Base-by-base conservation (phyloP, 768 basidiomycete species). In the Ramaria rubella region DNA sequence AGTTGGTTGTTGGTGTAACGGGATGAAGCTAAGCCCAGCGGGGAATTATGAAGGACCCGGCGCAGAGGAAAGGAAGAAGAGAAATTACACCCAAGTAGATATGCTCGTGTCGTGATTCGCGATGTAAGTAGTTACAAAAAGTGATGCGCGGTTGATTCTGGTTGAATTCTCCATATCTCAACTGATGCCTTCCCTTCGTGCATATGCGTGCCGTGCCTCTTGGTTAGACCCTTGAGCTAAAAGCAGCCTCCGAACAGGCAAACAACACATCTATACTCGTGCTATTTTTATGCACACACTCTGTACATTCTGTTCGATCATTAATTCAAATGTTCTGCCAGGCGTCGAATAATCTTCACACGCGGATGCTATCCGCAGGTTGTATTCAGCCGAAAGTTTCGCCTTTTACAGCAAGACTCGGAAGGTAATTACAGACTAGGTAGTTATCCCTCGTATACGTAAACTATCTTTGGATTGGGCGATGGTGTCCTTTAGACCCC, bases 11-110 rank as follows among this genome's bases (percentile, higher is more conserved):
- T 17, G 5, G 15, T 19, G 21, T 17, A 42, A 42, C 40, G 2
- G 23, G 40, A 2, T n/a, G 40, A 5, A 42, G n/a, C 31, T 58
- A 58, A 59, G 60, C 46, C 46, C 2, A 48, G 46, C 27, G 46
- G 46, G 46, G 23, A 3, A 15, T 21, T 45, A 26, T 15, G 46
- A 26, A 19, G 17, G 46, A 24, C 24, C n/a, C n/a, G n/a, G n/a
- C n/a, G n/a, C n/a, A n/a, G n/a, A n/a, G n/a, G n/a, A 48, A 48
- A 14, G 46, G 46, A 26, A 24, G 23, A 15, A 19, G 29, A 17
- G 12, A 23, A 19, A 30, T 11, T 48, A 8, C 29, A 27, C 3
- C 23, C 27, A 5, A 5, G 15, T 26, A 45, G 21, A 23, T 21
- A 12, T 45, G 44, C 44, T 6, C 27, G 46, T 38, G 11, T 15